These are phyloP conservation scores for Pouteria campechiana DNA, from an alignment of 179 eudicot genomes.

Conservation along the genomic window DNA sequence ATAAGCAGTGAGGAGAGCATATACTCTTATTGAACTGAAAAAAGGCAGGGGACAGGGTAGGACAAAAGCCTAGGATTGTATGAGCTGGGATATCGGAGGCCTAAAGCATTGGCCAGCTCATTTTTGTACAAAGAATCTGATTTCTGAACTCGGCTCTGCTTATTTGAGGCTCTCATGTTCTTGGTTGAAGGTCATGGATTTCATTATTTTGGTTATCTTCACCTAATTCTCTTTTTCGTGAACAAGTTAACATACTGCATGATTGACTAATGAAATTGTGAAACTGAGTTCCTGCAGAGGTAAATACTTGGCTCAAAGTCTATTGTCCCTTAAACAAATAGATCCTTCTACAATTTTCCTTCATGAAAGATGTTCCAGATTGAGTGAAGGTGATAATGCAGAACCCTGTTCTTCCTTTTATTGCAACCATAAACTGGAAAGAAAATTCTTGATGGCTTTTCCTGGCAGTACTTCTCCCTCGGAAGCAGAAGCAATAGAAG, in stretches of 20 bases:
- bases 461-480: constrained; percentile 65
- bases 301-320: constrained; percentile 34
- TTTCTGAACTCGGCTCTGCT: neutral
- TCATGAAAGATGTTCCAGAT: constrained; percentile 54
- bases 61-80: too few relatives aligned
- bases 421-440: too few relatives aligned
- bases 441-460: too few relatives aligned
- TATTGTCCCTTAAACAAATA: constrained; percentile 33
- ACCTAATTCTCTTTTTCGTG: neutral
- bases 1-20: too few relatives aligned
- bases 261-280: neutral
- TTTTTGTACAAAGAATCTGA: too few relatives aligned
- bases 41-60: too few relatives aligned
- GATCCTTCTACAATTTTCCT: constrained; percentile 62
- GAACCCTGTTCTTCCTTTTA: constrained; percentile 4
- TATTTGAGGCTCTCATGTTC: neutral
- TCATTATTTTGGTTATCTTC: neutral
- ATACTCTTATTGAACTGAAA: too few relatives aligned
- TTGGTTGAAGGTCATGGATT: neutral
- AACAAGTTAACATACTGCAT: neutral
- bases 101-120: too few relatives aligned
- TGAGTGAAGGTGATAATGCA: constrained; percentile 54
- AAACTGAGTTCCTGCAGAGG: constrained; percentile 42
- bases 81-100: too few relatives aligned
- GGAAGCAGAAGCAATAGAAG: constrained; percentile 21